Base-by-base conservation (phyloP, 108 stramenopile species). In the Bacterosira constricta region DNA sequence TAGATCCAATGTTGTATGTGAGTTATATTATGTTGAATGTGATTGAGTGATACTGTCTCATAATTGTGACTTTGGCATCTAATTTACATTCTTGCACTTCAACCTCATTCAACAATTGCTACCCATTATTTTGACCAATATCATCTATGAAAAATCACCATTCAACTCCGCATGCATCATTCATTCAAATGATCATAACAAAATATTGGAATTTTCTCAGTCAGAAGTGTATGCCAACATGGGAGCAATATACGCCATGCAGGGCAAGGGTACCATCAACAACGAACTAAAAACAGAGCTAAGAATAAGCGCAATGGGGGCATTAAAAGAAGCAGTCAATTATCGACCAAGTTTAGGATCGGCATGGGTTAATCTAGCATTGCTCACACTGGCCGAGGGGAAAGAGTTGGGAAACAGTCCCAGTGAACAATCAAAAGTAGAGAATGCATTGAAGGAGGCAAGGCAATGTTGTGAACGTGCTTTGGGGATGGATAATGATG, bases 221-320 rank as follows among this genome's bases (percentile, higher is more conserved):
- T n/a, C n/a, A 11, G 77, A 79, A 29, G 77, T 79, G 29, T 64
- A 66, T 56, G 47, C 77, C 20, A 79, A 79, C 46, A 69, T 70
- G 69, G 69, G 69, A 38, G 77, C 77, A 17, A 44, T 79, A 30
- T 66, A 71, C 53, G 77, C 77, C 13, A 78, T 70, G 77, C 63
- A 69, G 34, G 63, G 68, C 32, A 70, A 64, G 44, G 77, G 32
- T 12, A 30, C 2, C 30, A 23, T 35, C 23, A 34, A 3, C 4
- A 41, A 27, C 13, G 63, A 30, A 39, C 15, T 4, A 15, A 66
- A 26, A 42, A 51, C 15, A 37, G 56, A 71, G 52, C 29, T 64
- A 12, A 47, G 69, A 56, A 3, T 0, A n/a, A 65, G 53, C 25
- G 77, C 77, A 30, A 79, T 66, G 34, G 46, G 64, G 6, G 52